Conservation (phyloP, 2,329 filamentous ascomycete species). For the Cylindrodendrum hubeiense region DNA sequence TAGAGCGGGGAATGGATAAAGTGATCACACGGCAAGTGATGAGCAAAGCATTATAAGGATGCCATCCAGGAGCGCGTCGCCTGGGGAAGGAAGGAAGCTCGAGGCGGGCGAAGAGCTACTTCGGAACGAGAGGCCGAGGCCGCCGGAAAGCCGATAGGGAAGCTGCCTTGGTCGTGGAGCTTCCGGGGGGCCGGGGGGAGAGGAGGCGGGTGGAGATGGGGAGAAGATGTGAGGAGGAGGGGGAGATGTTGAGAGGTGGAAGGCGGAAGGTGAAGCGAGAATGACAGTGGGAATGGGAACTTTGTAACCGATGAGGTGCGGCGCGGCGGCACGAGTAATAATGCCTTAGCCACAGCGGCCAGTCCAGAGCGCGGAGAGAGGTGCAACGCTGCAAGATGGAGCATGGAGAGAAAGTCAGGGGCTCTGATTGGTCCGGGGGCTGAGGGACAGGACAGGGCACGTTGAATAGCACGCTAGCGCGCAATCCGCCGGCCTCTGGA, state of each 20-base stretch:
- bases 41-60: conserved; percentile 48
- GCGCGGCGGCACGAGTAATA: conserved; percentile 23
- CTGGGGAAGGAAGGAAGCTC: conserved; percentile 13
- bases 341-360: neutral
- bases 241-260: conserved; percentile 5
- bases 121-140: conserved; percentile 7
- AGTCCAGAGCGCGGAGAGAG: conserved; percentile 4
- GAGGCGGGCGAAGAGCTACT: neutral
- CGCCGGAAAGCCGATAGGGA: conserved; percentile 1
- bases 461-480: conserved; percentile 21
- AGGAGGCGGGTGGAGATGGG: neutral
- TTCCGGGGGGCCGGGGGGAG: neutral
- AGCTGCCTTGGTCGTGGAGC: neutral
- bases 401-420: conserved; percentile 23
- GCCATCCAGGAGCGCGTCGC: conserved; percentile 46
- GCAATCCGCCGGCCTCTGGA: conserved; percentile 14
- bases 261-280: conserved; percentile 24
- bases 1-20: conserved; percentile 24
- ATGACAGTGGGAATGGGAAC: conserved; percentile 19
- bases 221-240: neutral
- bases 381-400: conserved; percentile 22
- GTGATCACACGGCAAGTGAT: conserved; percentile 37
- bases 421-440: conserved; percentile 12
- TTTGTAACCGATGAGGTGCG: conserved; percentile 25
- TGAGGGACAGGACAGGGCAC: conserved; percentile 11